Base-by-base conservation (phyloP, 768 basidiomycete genomes). In the Amanita brunnescens region DNA sequence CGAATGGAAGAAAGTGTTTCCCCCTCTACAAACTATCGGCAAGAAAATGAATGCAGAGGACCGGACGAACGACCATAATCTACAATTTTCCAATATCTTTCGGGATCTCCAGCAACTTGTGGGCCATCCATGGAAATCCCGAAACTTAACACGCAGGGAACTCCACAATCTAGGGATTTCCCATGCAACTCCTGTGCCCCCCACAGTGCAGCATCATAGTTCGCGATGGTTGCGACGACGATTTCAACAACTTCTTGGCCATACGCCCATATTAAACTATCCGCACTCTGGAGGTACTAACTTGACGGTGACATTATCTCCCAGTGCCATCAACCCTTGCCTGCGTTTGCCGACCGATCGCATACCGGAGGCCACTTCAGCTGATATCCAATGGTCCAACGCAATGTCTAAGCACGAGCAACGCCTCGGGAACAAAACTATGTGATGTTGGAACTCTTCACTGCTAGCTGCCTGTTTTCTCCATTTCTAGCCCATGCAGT, bases 401-500 rank as follows among this genome's bases (percentile, higher is more conserved):
- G 7, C 26, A 18, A 63, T 49, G 55, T 48, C 40, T 14, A 40
- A 45, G 46, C 12, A 37, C 23, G 30, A 32, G 30, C 41, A 26
- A 52, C 29, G 32, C 33, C 14, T n/a, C 7, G 8, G 33, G 45
- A 26, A n/a, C 21, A 48, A 44, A 40, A 29, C 29, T 46, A 47
- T 24, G 54, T 32, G 26, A 44, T 37, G 49, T 33, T 20, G 47
- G 40, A 18, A 34, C 24, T 53, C 47, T 56, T 47, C 55, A 57
- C 52, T 57, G 57, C 48, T 60, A 61, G 54, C 47, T 44, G 63
- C 59, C 65, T 33, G 66, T 65, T 53, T 72, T 75, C 42, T 75
- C 73, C 62, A 89, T 69, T 64, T 85, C 87, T 58, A 90, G 62
- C 52, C 83, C 87, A 60, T 93, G 93, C 59, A 96, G 67, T 61